A percentile compares a stretch with the other conserved stretches of the same genome.
These are phyloP conservation scores for Biscutella laevigata DNA, from an alignment of 441 rosid genomes.

Conservation along the genomic window DNA sequence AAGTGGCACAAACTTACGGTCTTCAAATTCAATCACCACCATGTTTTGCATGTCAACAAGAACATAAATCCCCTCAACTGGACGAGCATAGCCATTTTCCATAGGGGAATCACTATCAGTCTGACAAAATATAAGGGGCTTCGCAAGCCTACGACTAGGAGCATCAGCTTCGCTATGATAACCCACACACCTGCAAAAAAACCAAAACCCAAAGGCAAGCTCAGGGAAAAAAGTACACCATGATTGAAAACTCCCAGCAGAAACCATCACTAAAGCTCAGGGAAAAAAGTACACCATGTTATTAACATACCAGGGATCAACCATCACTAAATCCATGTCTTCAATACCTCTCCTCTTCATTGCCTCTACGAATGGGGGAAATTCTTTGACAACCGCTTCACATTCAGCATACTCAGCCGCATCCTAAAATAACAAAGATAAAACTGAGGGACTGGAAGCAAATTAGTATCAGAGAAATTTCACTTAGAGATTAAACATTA, in stretches of 20 bases:
- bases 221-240: conserved; percentile 5
- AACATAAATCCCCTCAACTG: conserved; percentile 74
- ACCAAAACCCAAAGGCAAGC: background rate
- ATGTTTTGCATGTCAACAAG: conserved; percentile 85
- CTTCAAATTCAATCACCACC: conserved; percentile 77
- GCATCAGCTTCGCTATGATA: conserved; percentile 66
- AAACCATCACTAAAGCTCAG: no score
- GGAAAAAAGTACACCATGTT: no score
- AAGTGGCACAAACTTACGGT: conserved; percentile 70
- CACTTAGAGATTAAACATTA: conserved; percentile 12
- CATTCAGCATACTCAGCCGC: conserved; percentile 83
- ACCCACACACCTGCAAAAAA: conserved; percentile 66
- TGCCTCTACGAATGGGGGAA: conserved; percentile 70
- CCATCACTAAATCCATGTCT: conserved; percentile 88
- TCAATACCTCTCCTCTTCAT: conserved; percentile 84
- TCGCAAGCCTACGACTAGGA: conserved; percentile 75
- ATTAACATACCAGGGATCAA: conserved; percentile 61
- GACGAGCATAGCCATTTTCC: conserved; percentile 95
- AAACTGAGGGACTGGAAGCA: conserved; percentile 7
- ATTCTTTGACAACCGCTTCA: conserved; percentile 76
- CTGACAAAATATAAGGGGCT: conserved; percentile 78
- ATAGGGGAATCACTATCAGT: conserved; percentile 84
- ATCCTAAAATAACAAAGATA: conserved; percentile 36
- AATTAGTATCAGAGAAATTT: background rate
- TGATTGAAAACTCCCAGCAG: conserved; percentile 2